These are phyloP conservation scores for Mortierella sp. DNA, from an alignment of 371 early-diverging fungal species.

Conservation along the genomic window DNA sequence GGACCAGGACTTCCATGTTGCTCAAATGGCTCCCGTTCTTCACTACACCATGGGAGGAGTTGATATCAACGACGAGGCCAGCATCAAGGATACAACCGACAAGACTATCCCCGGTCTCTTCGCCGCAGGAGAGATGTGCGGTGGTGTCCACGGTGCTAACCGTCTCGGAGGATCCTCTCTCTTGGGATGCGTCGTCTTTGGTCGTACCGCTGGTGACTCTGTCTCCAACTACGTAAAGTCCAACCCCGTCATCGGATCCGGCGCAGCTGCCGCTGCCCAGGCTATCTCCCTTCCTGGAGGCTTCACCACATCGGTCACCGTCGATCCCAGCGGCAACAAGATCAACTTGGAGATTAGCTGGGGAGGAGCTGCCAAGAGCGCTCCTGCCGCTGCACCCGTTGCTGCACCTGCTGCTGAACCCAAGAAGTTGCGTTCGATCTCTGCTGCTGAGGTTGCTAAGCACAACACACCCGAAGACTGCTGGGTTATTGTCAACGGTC, in stretches of 20 bases:
- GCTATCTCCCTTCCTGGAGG: conserved; percentile 65
- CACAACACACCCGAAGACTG: conserved; percentile 92
- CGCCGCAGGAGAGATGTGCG: conserved; percentile 93
- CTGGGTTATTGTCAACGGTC: conserved; percentile 95
- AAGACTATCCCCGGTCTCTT: conserved; percentile 86
- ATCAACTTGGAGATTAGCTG: conserved; percentile 78
- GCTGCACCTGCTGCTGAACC: conserved; percentile 41
- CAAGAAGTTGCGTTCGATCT: conserved; percentile 61
- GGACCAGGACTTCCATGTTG: conserved; percentile 85
- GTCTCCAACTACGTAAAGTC: conserved; percentile 77
- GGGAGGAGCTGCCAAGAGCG: conserved; percentile 37
- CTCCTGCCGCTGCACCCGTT: conserved; percentile 50
- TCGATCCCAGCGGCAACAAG: conserved; percentile 66
- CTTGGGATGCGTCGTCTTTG: conserved; percentile 96
- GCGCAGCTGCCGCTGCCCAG: conserved; percentile 74
- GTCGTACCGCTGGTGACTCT: conserved; percentile 91
- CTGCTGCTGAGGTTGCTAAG: conserved; percentile 83
- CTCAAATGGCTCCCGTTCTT: conserved; percentile 90
- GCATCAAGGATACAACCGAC: conserved; percentile 73
- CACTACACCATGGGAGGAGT: conserved; percentile 99
- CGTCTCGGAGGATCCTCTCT: conserved; percentile 87
- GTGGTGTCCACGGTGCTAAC: conserved; percentile 90
- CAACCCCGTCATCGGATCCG: conserved; percentile 60
- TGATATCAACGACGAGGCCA: conserved; percentile 85
- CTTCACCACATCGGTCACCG: conserved; percentile 67